These are phyloP conservation scores for Neltuma alba DNA, from an alignment of 306 rosid genomes.

Conservation along the genomic window DNA sequence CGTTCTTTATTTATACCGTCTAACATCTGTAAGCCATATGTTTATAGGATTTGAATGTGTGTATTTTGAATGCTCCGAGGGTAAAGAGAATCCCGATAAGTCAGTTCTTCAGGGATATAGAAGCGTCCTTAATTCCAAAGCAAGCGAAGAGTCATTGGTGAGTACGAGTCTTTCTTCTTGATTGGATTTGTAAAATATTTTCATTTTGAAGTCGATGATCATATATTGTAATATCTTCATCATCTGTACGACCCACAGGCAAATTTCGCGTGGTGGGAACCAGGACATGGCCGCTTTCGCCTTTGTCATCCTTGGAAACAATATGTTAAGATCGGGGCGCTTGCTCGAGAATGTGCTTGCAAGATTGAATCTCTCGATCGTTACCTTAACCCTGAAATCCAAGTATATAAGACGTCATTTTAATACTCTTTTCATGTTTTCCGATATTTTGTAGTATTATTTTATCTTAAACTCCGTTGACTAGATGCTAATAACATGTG, in stretches of 20 bases:
- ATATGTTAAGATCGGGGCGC: conserved; percentile 73
- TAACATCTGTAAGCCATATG: not conserved
- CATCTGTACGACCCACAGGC: conserved; percentile 43
- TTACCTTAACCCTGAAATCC: conserved; percentile 52
- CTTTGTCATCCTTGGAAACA: conserved; percentile 88
- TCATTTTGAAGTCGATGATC: not conserved
- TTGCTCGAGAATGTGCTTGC: conserved; percentile 75
- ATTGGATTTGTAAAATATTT: conserved; percentile 5
- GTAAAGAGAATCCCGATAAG: conserved; percentile 43
- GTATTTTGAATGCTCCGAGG: conserved; percentile 54
- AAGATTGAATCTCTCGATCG: conserved; percentile 70
- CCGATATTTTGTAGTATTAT: not conserved
- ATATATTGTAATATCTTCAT: conserved; percentile 10
- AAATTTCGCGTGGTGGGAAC: conserved; percentile 94
- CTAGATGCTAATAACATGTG: not conserved
- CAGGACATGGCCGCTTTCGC: conserved; percentile 74
- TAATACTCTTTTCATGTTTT: not conserved
- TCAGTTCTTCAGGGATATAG: conserved; percentile 62
- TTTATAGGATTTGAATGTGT: conserved; percentile 67
- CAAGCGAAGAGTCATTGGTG: conserved; percentile 74
- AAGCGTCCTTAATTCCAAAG: conserved; percentile 71
- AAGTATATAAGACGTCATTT: conserved; percentile 47
- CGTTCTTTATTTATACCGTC: not conserved
- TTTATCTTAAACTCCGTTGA: not conserved
- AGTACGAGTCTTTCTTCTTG: conserved; percentile 1